These are phyloP conservation scores for Boletus eberwhitei DNA, from an alignment of 768 basidiomycete species.

Conservation along the genomic window DNA sequence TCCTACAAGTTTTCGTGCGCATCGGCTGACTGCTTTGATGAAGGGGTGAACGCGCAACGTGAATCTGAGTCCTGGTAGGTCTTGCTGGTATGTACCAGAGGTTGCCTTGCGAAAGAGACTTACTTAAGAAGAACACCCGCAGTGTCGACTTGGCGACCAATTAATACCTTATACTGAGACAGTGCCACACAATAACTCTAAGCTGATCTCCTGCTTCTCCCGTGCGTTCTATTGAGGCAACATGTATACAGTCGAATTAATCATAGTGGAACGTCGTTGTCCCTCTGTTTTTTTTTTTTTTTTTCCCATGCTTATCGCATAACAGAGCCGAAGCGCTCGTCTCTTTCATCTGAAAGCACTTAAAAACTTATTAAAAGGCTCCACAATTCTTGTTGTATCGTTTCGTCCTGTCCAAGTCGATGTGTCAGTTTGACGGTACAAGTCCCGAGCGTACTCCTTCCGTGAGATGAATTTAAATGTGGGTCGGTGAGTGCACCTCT, in stretches of 20 bases:
- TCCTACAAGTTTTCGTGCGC: background rate
- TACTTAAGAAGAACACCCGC: background rate
- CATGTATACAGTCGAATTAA: background rate
- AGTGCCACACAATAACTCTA: background rate
- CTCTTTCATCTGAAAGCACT: no score
- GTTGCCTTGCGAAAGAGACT: background rate
- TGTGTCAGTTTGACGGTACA: no score
- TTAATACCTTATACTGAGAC: background rate
- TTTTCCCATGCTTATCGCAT: background rate
- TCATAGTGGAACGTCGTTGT: background rate
- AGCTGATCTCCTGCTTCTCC: background rate
- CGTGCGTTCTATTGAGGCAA: background rate
- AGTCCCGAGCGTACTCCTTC: no score
- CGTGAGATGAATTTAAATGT: no score
- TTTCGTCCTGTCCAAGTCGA: no score
- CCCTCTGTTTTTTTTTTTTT: no score
- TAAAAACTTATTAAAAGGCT: no score
- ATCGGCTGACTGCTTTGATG: background rate
- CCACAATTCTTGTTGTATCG: no score
- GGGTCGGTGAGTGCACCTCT: background rate
- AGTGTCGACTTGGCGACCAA: background rate
- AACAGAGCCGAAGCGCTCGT: no score
- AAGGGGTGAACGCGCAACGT: background rate
- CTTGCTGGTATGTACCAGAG: no score
- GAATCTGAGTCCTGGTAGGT: background rate